phyloP scores from a whole-genome alignment of 768 basidiomycete genomes.

The Xanthoconium purpureum region DNA sequence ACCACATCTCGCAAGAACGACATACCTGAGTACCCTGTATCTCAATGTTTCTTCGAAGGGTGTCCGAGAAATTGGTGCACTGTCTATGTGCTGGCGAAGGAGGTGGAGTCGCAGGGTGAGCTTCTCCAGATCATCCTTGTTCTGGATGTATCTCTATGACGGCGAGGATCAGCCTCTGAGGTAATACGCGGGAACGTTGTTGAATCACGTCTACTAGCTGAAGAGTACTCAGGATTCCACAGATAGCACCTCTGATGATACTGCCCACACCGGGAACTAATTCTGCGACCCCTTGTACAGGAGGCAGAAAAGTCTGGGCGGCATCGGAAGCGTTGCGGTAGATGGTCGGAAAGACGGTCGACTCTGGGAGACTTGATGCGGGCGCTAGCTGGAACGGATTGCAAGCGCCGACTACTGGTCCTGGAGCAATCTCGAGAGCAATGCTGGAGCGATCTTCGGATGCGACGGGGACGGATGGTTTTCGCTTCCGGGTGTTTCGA shows the following conservation, averaged over 20 bases:
- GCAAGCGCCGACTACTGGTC: too few relatives aligned
- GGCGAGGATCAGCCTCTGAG: neutral
- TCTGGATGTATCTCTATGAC: neutral
- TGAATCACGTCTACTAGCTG: constrained; percentile 7
- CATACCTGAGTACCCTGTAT: neutral
- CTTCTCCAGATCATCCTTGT: constrained; percentile 2
- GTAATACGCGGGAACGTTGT: neutral
- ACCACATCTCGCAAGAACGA: neutral
- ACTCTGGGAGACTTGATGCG: neutral
- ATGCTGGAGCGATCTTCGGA: too few relatives aligned
- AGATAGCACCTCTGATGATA: constrained; percentile 1
- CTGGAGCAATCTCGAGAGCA: too few relatives aligned
- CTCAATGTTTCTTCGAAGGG: neutral
- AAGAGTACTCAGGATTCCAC: neutral
- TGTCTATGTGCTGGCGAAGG: neutral
- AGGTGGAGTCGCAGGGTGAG: neutral
- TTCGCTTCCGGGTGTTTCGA: too few relatives aligned
- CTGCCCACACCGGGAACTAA: neutral
- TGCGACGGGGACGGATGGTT: too few relatives aligned
- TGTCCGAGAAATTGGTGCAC: neutral
- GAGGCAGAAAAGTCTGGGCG: constrained; percentile 4
- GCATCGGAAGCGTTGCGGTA: neutral
- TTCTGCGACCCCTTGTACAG: neutral
- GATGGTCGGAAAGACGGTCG: neutral
- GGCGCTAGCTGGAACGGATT: too few relatives aligned